phyloP scores from a whole-genome alignment of 345 rosid genomes.

The Syzygium grande region DNA sequence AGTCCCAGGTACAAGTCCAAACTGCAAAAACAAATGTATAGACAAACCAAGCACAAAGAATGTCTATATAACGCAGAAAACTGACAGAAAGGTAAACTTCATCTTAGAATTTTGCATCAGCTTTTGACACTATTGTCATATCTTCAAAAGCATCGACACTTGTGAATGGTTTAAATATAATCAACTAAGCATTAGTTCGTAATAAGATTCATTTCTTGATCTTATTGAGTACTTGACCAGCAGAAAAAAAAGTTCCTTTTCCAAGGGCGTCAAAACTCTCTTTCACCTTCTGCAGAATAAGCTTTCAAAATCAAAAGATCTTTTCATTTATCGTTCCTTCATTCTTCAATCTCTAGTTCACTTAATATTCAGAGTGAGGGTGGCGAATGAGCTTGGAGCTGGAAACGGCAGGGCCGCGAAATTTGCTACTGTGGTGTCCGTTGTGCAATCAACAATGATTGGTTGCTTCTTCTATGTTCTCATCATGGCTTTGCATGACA shows the following conservation, averaged over 20 bases:
- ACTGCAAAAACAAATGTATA: not conserved
- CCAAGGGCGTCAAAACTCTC: not conserved
- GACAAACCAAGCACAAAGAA: not conserved
- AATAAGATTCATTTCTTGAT: not conserved
- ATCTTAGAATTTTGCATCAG: not conserved
- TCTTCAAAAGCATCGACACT: not conserved
- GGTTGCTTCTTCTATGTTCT: constrained; percentile 19
- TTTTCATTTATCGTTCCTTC: not conserved
- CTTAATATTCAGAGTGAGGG: constrained; percentile 22
- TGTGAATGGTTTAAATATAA: not conserved
- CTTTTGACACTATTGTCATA: not conserved
- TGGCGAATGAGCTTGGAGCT: constrained; percentile 32
- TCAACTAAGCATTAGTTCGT: not conserved
- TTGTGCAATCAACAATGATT: constrained; percentile 20
- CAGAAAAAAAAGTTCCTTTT: not conserved
- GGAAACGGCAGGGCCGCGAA: constrained; percentile 28
- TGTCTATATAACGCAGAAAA: not conserved
- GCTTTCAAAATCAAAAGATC: not conserved
- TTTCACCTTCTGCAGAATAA: not conserved
- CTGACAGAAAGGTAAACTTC: not conserved
- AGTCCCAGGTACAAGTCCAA: not conserved
- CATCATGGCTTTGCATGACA: constrained; percentile 7
- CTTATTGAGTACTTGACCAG: not conserved
- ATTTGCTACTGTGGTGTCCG: constrained; percentile 22
- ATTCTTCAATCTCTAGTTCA: not conserved